Base-by-base conservation (phyloP, 2,329 filamentous ascomycete species). In the Fusarium sp. region DNA sequence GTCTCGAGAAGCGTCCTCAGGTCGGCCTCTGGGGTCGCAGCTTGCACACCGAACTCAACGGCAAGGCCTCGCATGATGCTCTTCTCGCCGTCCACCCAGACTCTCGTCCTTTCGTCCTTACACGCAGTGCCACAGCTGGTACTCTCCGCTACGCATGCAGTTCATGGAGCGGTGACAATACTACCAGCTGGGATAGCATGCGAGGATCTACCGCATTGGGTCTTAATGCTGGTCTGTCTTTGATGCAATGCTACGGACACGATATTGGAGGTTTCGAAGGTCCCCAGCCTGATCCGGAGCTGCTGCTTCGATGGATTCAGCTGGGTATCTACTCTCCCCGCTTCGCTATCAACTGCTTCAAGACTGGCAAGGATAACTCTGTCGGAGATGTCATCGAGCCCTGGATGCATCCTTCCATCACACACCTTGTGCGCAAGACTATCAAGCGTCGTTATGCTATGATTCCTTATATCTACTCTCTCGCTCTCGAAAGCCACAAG, bases 341-440 rank as follows among this genome's bases (percentile, higher is more conserved):
- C 0, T 93, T 93, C 72, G 89, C 91, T 13, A 93, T 93, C 81
- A 93, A 93, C 78, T 93, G 91, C 78, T 93, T 90, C 85, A 93
- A 93, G 80, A 93, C 91, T 0, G 84, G 86, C 0, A 81, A 85
- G 1, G 88, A 93, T 77, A 92, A 89, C 72, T 82, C 83, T 0
- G 84, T 91, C 25, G 91, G 91, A 10, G 90, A 91, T 37, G 90
- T 93, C 1, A 93, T 93, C 61, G 90, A 93, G 79, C 91, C 91
- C 0, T 93, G 90, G 89, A 92, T 93, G 89, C 91, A 93, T 73
- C 89, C 90, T 0, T 86, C 89, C 37, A 88, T 89, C 28, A 89
- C 89, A 0, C 86, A 85, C 0, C 78, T 90, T 2, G 82, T 93
- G 16, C 86, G 91, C 18, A 84, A 84, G 54, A 84, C 89, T 2